phyloP scores from a whole-genome alignment of 75 land plant species.

The Isoetes taiwanensis region DNA sequence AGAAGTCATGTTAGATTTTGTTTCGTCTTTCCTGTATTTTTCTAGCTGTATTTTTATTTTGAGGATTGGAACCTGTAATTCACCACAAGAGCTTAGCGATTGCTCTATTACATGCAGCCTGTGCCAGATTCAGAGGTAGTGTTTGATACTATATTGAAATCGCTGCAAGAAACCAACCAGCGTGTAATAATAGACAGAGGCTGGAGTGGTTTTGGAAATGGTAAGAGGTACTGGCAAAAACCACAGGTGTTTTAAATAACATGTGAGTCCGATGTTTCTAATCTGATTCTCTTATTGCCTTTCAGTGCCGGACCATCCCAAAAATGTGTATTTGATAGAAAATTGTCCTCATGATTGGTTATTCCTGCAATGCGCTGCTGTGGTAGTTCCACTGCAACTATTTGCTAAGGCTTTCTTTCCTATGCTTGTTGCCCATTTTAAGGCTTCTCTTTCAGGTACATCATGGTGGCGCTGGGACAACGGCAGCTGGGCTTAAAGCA shows the following conservation, averaged over 20 bases:
- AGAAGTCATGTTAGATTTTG: no score
- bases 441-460: neutral
- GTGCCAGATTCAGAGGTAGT: neutral
- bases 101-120: no score
- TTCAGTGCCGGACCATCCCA: neutral
- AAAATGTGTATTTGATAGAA: neutral
- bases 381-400: no score
- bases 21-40: no score
- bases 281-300: neutral
- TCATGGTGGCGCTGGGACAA: constrained; percentile 8
- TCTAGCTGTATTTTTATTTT: no score
- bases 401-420: no score
- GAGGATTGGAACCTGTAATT: no score
- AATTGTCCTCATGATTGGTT: constrained; percentile 5
- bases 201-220: neutral
- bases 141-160: neutral
- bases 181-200: neutral
- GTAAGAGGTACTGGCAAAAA: neutral
- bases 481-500: constrained; percentile 4
- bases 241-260: no score
- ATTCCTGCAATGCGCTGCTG: constrained; percentile 5
- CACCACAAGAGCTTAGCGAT: no score
- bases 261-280: no score
- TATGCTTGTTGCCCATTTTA: no score
- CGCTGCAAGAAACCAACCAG: neutral